phyloP scores from a whole-genome alignment of 1,284 basidiomycete species.

The Cystobasidium slooffiae region DNA sequence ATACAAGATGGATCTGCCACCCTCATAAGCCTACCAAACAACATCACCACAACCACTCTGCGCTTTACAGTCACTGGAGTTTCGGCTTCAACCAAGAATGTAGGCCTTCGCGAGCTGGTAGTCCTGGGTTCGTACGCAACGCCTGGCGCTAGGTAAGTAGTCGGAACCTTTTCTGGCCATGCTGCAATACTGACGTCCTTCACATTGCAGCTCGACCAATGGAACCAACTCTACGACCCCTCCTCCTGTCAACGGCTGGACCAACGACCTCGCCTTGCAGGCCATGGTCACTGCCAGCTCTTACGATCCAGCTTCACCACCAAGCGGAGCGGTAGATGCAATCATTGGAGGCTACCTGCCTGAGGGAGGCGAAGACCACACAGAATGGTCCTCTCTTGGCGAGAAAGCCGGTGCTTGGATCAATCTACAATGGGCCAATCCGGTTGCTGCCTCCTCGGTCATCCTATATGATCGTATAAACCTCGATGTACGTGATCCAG shows the following conservation, averaged over 20 bases:
- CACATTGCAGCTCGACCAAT: neutral
- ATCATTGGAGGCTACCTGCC: conserved; percentile 44
- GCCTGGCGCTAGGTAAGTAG: neutral
- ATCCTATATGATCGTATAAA: conserved; percentile 42
- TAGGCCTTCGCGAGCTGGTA: conserved; percentile 47
- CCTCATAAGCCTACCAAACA: conserved; percentile 10
- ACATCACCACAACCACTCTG: conserved; percentile 33
- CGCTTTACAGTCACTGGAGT: conserved; percentile 45
- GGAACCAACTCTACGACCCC: conserved; percentile 16
- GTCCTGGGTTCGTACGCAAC: conserved; percentile 18
- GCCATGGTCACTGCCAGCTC: conserved; percentile 39
- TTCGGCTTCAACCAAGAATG: conserved; percentile 28
- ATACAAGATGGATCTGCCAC: conserved; percentile 42
- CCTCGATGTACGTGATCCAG: conserved; percentile 10
- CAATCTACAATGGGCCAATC: conserved; percentile 42
- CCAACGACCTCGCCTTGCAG: conserved; percentile 35
- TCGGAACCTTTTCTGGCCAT: neutral
- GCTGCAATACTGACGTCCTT: neutral
- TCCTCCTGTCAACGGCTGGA: conserved; percentile 18
- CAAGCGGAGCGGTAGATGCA: conserved; percentile 45
- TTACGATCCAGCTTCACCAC: conserved; percentile 18
- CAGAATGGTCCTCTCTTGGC: conserved; percentile 45
- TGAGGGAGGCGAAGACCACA: conserved; percentile 15
- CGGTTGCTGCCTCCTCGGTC: conserved; percentile 39
- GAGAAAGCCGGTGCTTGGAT: conserved; percentile 43